These are phyloP conservation scores for Leishmania martiniquensis DNA, from an alignment of 208 protist species.

Conservation along the genomic window DNA sequence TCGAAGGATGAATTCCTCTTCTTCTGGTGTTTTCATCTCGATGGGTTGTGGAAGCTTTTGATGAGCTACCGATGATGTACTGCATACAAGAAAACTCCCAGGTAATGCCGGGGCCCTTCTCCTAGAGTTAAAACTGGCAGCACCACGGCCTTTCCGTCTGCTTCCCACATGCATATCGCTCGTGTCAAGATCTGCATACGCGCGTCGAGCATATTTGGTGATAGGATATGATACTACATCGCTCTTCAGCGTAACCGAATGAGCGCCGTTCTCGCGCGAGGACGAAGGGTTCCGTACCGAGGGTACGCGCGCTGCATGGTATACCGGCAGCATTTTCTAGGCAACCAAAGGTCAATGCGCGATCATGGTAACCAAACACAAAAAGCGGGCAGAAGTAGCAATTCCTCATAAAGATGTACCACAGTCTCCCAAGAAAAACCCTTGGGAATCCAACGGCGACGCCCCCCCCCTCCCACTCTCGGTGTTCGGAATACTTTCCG, in stretches of 20 bases:
- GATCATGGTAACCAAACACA: background rate
- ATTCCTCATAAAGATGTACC: background rate
- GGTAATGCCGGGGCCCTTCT: background rate
- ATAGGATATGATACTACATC: background rate
- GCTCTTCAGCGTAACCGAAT: background rate
- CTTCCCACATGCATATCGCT: background rate
- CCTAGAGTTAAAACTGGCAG: background rate
- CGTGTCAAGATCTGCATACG: background rate
- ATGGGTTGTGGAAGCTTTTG: background rate
- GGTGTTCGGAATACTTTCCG: background rate
- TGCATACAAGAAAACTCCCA: slow-evolving; percentile 1
- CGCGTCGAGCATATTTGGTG: background rate
- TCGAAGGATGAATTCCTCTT: slow-evolving; percentile 10
- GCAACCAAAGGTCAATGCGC: too few species aligned
- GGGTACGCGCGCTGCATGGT: background rate
- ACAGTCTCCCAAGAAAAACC: background rate
- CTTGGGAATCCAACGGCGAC: background rate
- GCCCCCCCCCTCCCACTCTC: background rate
- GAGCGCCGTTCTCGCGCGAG: background rate
- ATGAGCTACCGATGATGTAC: slow-evolving; percentile 1
- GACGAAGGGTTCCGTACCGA: background rate
- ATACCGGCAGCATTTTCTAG: background rate
- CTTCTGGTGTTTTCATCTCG: background rate
- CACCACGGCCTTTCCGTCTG: background rate
- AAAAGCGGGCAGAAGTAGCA: background rate